phyloP scores from a whole-genome alignment of 106 monocot species.

The Phalaenopsis aphrodite region DNA sequence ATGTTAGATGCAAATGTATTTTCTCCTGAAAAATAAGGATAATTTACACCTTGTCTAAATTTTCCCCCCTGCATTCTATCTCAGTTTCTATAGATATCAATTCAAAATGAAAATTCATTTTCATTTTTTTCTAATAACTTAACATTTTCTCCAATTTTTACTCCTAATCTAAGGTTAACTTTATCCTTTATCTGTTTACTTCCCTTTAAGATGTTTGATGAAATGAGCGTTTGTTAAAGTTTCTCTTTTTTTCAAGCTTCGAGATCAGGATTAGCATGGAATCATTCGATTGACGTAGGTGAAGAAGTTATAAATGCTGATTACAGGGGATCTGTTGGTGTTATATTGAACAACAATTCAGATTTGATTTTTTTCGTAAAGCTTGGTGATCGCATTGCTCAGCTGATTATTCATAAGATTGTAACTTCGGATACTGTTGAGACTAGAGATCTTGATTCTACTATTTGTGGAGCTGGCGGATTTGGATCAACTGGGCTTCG shows the following conservation, averaged over 20 bases:
- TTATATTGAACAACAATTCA: conserved; percentile 73
- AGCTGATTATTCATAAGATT: conserved; percentile 77
- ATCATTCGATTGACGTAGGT: conserved; percentile 82
- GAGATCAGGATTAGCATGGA: conserved; percentile 78
- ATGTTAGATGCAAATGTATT: too few species aligned
- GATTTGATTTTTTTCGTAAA: conserved; percentile 69
- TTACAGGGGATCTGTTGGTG: conserved; percentile 69
- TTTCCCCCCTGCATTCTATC: too few species aligned
- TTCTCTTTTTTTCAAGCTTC: conserved; percentile 34
- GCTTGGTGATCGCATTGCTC: conserved; percentile 64
- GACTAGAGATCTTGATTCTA: conserved; percentile 55
- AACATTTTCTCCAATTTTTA: too few species aligned
- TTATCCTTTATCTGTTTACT: too few species aligned
- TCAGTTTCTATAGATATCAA: too few species aligned
- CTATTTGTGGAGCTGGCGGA: conserved; percentile 50
- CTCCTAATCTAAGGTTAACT: too few species aligned
- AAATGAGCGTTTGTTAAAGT: too few species aligned
- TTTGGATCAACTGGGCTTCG: conserved; percentile 71
- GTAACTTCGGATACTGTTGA: conserved; percentile 64
- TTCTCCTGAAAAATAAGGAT: too few species aligned
- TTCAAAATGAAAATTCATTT: too few species aligned
- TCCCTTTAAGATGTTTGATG: not conserved
- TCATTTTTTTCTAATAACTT: too few species aligned
- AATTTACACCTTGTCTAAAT: too few species aligned
- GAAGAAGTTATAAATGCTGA: conserved; percentile 86